Base-by-base conservation (phyloP, 768 basidiomycete species). In the Boletellus ananas region DNA sequence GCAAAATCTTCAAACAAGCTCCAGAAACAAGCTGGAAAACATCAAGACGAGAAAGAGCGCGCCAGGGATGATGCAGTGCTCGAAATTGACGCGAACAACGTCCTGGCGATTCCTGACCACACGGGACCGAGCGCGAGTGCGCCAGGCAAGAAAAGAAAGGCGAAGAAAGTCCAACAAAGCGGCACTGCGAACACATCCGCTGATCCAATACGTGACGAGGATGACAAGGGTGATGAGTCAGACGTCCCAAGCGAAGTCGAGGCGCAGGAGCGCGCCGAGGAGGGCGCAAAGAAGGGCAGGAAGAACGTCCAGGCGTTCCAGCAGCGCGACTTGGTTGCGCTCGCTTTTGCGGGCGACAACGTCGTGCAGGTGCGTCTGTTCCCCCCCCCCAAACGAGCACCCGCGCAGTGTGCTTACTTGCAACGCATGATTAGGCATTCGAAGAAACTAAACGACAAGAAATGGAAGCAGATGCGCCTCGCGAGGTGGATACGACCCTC, bases 311-410 rank as follows among this genome's bases (percentile, higher is more conserved):
- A 77, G 45, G 87, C 89, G 1, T 93, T 97, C 70, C 77, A 89
- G 65, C 95, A 98, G 67, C 78, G 90, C 34, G 93, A 98, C 57
- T 75, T 98, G 12, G 94, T 99, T 12, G 90, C 94, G 1, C 83
- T 84, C 47, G 96, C 96, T 0, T 99, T 99, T 72, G 95, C 94
- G 2, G 94, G 93, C 3, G 96, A 99, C 67, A 91, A 98, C 56
- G 95, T 98, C 29, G 84, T 96, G 6, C 84, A 88, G 70, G 92
- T 92, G 60, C 31, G 83, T 62, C 25, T 29, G 1, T 13, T 17
- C 8, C 17, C 6, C 2, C 6, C 10, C 12, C 4, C 3, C 3
- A 5, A 18, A 6, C 1, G 16, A 13, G 11, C 3, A 33, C 39
- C 37, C 43, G 23, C 44, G 43, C 14, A 0, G 41, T 46, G 23